phyloP scores from a whole-genome alignment of 352 stramenopile genomes.

The Pilasporangium apinafurcum region DNA sequence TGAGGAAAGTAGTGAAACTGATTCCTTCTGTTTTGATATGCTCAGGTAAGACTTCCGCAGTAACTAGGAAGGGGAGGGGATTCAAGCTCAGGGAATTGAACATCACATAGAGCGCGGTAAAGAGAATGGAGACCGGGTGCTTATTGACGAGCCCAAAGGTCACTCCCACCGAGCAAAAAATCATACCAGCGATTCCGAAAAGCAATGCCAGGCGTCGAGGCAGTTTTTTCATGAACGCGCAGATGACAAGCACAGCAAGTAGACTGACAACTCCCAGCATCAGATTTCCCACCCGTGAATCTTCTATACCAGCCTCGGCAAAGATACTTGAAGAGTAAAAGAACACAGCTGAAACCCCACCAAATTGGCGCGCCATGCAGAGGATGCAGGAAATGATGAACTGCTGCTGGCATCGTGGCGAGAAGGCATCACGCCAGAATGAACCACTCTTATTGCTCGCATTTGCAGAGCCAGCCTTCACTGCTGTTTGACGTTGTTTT shows the following conservation, averaged over 20 bases:
- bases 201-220: constrained; percentile 18
- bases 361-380: constrained; percentile 24
- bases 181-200: constrained; percentile 23
- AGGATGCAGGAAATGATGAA: constrained; percentile 28
- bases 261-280: constrained; percentile 20
- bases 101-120: constrained; percentile 22
- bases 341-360: constrained; percentile 27
- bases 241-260: constrained; percentile 14
- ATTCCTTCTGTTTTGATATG: constrained; percentile 27
- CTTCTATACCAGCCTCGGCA: constrained; percentile 20
- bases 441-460: not conserved
- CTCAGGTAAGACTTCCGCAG: constrained; percentile 30
- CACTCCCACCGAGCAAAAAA: constrained; percentile 22
- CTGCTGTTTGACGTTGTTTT: constrained; percentile 12
- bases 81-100: constrained; percentile 35
- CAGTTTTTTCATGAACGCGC: constrained; percentile 22
- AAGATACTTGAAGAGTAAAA: constrained; percentile 45
- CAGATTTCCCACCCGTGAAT: constrained; percentile 25
- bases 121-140: constrained; percentile 10
- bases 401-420: constrained; percentile 19
- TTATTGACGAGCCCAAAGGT: constrained; percentile 23
- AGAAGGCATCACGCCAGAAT: constrained; percentile 20
- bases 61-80: constrained; percentile 27
- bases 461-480: constrained; percentile 6
- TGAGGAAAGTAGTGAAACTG: constrained; percentile 28